These are phyloP conservation scores for Pelargonium myrrhifolium DNA, from an alignment of 441 rosid genomes.

Conservation along the genomic window DNA sequence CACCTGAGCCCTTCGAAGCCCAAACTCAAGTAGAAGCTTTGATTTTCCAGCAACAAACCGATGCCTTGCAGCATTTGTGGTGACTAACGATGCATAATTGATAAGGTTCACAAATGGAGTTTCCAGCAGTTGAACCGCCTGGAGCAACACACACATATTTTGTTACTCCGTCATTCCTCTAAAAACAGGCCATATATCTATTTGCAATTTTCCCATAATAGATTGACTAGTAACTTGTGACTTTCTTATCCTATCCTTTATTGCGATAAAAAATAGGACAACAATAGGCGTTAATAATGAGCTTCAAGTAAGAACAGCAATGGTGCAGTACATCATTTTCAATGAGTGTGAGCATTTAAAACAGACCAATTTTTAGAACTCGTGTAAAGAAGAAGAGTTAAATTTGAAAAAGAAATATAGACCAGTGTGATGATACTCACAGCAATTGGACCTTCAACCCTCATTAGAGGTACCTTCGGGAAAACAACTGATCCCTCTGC, in stretches of 20 bases:
- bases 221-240: too few relatives aligned
- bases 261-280: too few relatives aligned
- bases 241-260: too few relatives aligned
- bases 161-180: neutral
- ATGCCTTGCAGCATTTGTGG: slow-evolving; percentile 90
- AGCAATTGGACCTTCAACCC: slow-evolving; percentile 88
- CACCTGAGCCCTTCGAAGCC: slow-evolving; percentile 96
- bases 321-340: neutral
- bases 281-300: too few relatives aligned
- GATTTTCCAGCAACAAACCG: slow-evolving; percentile 83
- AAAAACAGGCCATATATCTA: neutral
- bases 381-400: neutral
- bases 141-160: slow-evolving; percentile 13
- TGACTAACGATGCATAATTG: slow-evolving; percentile 83
- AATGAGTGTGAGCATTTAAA: neutral
- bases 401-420: neutral
- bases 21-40: slow-evolving; percentile 73
- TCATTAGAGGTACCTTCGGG: slow-evolving; percentile 85
- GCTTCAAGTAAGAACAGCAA: too few relatives aligned
- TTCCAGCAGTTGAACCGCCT: slow-evolving; percentile 88
- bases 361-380: too few relatives aligned
- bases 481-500: slow-evolving; percentile 90
- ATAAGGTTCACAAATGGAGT: slow-evolving; percentile 79
- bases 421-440: slow-evolving; percentile 41
- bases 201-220: neutral